Conservation (phyloP, 139 green algal species). For the Volvox africanus region DNA sequence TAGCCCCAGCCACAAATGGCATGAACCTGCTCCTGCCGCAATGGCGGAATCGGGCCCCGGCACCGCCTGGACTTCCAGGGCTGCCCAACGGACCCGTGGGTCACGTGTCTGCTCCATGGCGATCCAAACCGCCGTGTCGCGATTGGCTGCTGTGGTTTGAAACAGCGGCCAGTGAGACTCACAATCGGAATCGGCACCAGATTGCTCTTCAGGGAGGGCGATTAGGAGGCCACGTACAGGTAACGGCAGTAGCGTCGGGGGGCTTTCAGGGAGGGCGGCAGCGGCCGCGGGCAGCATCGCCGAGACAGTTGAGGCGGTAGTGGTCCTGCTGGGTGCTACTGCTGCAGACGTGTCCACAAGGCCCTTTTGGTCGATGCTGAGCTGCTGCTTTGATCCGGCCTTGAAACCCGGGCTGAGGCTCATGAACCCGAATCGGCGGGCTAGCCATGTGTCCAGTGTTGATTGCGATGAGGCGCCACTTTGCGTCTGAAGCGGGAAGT, state of each 20-base stretch:
- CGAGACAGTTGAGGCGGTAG: too few species aligned
- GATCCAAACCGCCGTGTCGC: not conserved
- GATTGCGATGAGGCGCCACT: not conserved
- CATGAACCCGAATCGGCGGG: too few species aligned
- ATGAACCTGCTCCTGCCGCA: not conserved
- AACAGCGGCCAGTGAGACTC: not conserved
- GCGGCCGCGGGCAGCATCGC: too few species aligned
- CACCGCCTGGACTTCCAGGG: not conserved
- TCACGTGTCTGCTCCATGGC: not conserved
- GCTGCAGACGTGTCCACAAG: too few species aligned
- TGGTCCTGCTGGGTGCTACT: too few species aligned
- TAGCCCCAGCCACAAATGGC: conserved; percentile 36
- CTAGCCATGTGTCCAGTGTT: too few species aligned
- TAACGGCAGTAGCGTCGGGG: too few species aligned
- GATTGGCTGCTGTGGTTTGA: not conserved
- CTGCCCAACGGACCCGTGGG: not conserved
- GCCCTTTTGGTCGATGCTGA: too few species aligned
- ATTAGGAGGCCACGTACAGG: not conserved
- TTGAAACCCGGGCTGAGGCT: too few species aligned
- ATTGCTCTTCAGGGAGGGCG: not conserved
- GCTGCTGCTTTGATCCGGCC: too few species aligned
- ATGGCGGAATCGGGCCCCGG: not conserved
- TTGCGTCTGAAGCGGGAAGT: too few species aligned
- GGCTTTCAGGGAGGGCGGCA: too few species aligned
- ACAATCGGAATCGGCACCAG: not conserved